Percentiles rank a stretch among this genome's conserved stretches.
Evolutionary conservation across 169 alveolate genomes (phyloP).

Genomic region (Plasmodium malariae): DNA sequence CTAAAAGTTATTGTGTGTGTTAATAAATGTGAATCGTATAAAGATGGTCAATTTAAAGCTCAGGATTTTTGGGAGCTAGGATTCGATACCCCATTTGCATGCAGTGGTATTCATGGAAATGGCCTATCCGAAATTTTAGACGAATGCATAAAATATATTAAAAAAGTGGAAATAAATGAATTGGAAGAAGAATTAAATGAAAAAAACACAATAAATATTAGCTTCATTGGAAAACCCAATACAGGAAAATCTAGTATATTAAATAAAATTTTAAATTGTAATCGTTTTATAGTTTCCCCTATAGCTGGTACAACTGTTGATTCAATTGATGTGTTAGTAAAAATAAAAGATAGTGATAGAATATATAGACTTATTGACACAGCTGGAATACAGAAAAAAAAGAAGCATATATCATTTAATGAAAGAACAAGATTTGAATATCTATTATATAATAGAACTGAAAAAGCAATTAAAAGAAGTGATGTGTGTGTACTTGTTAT

Average conservation of each 20-base stretch:
- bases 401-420: constrained; percentile 59
- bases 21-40: constrained; percentile 85
- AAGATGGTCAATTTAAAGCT: constrained; percentile 82
- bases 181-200: constrained; percentile 70
- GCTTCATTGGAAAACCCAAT: constrained; percentile 80
- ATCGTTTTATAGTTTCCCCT: constrained; percentile 86
- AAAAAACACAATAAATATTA: constrained; percentile 15
- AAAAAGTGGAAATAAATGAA: constrained; percentile 57
- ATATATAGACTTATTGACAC: constrained; percentile 76
- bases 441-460: constrained; percentile 32
- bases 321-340: constrained; percentile 80
- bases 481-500: constrained; percentile 85
- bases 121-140: constrained; percentile 85
- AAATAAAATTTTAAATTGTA: constrained; percentile 78
- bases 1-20: constrained; percentile 80
- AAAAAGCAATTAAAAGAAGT: constrained; percentile 82
- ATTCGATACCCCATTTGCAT: constrained; percentile 84
- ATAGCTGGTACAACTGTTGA: constrained; percentile 86
- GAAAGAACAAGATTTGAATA: constrained; percentile 64
- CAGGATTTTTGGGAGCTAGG: constrained; percentile 87
- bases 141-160: constrained; percentile 69
- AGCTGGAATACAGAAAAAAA: constrained; percentile 72
- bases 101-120: constrained; percentile 86
- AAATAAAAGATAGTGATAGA: constrained; percentile 58
- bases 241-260: constrained; percentile 84